phyloP scores from a whole-genome alignment of 371 early-diverging fungal species.

The Funneliformis caledonium region DNA sequence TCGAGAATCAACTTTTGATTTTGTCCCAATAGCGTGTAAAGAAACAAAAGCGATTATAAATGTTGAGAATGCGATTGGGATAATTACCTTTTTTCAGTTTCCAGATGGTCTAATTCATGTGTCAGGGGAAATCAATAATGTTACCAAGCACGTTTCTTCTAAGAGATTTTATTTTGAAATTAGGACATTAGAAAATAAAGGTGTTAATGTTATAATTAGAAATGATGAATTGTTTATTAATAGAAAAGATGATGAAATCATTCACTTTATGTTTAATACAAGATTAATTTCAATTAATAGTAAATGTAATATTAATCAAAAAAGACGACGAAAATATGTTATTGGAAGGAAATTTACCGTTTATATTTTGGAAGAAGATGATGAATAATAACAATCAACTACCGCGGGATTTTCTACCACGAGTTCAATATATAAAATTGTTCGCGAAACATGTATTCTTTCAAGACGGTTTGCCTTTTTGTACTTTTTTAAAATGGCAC shows the following conservation, averaged over 20 bases:
- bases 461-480: too few species aligned
- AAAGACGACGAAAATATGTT: background rate
- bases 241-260: background rate
- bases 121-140: background rate
- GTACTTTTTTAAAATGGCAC: too few species aligned
- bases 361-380: background rate
- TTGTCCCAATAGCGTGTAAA: background rate
- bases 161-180: background rate
- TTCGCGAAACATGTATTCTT: too few species aligned
- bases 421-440: too few species aligned
- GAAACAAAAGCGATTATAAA: background rate
- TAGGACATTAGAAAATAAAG: background rate
- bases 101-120: background rate
- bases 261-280: background rate
- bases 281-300: background rate
- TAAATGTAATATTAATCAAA: background rate
- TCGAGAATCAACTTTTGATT: background rate
- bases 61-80: background rate
- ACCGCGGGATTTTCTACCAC: too few species aligned
- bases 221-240: background rate
- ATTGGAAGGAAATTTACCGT: background rate
- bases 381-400: background rate
- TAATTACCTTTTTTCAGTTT: background rate
- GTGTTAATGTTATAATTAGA: background rate
- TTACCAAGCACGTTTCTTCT: background rate